Conservation (phyloP, 768 basidiomycete genomes). For the Boletellus emodensis region DNA sequence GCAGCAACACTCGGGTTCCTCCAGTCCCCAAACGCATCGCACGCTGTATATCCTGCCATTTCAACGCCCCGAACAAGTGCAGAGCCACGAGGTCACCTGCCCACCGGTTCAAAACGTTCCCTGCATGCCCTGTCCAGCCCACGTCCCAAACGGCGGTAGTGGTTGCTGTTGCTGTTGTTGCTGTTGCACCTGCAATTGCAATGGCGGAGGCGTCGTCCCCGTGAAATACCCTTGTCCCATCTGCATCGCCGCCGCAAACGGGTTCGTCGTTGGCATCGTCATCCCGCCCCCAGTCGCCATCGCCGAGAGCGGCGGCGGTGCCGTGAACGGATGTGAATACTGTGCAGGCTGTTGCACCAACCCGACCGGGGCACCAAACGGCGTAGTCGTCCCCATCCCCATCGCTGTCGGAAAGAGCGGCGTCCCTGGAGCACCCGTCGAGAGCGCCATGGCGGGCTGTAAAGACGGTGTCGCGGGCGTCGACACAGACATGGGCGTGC, state of each 20-base stretch:
- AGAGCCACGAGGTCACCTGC: too few species aligned
- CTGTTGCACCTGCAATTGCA: slow-evolving; percentile 6
- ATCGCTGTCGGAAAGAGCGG: neutral
- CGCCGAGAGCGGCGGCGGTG: slow-evolving; percentile 25
- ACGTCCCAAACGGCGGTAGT: slow-evolving; percentile 13
- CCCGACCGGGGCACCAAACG: slow-evolving; percentile 4
- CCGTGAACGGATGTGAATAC: slow-evolving; percentile 15
- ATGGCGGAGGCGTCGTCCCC: slow-evolving; percentile 25
- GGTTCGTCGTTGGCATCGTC: slow-evolving; percentile 1
- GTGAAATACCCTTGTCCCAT: slow-evolving; percentile 15
- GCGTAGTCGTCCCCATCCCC: neutral
- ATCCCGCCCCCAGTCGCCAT: neutral
- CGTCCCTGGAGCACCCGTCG: slow-evolving; percentile 3
- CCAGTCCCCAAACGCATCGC: too few species aligned
- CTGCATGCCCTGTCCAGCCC: slow-evolving; percentile 16
- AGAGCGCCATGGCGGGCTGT: slow-evolving; percentile 6
- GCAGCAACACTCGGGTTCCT: too few species aligned
- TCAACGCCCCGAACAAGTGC: too few species aligned
- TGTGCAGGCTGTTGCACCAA: neutral
- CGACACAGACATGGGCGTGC: slow-evolving; percentile 2
- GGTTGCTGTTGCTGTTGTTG: slow-evolving; percentile 26
- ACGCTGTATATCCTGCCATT: too few species aligned
- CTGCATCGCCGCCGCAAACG: slow-evolving; percentile 16
- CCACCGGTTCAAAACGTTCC: slow-evolving; percentile 13
- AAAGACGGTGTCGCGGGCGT: slow-evolving; percentile 5